Base-by-base conservation (phyloP, 1,284 basidiomycete species). In the Agaricales sp. region DNA sequence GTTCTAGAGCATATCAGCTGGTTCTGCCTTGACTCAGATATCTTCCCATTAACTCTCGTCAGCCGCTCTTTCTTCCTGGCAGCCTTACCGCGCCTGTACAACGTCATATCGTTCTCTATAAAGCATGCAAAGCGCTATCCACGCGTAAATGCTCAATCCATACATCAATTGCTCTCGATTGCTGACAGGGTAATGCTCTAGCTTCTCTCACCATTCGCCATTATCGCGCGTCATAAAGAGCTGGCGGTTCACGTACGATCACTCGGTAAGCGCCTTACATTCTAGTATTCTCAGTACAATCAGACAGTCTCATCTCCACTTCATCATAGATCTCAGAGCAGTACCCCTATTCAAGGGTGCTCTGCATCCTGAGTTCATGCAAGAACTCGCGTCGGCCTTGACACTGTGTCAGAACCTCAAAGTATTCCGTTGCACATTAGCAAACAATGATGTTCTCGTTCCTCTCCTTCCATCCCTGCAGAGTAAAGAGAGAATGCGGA, bases 1-100 rank as follows among this genome's bases (percentile, higher is more conserved):
- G 79, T 87, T 46, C 70, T 86, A 43, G 78, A 81, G 53, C 65
- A 78, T 13, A 75, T 87, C 11, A 81, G 82, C 52, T 59, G 65
- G 0, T 66, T 71, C 56, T 65, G 87, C 4, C 58, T 67, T 46
- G 70, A 69, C 2, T 63, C 71, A 21, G 80, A 85, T 55, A 70
- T 87, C 21, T 69, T 74, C 22, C 71, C 75, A 1, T 66, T 78
- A 18, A 73, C 79, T 1, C 74, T 78, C 25, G 82, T 83, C 55
- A 80, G 73, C 58, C 71, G 67, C 43, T 74, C 78, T 0, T 87
- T 86, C 55, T 67, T 79, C 21, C 70, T 73, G 0, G 80, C 71
- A 1, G 79, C 75, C 1, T 70, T 79, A 3, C 82, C 83, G 1
- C 65, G 68, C 12, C 64, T 87, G 4, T 87, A 87, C 59, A 62